Conservation (phyloP, 2,329 filamentous ascomycete species). For the Podosphaera fusca region DNA sequence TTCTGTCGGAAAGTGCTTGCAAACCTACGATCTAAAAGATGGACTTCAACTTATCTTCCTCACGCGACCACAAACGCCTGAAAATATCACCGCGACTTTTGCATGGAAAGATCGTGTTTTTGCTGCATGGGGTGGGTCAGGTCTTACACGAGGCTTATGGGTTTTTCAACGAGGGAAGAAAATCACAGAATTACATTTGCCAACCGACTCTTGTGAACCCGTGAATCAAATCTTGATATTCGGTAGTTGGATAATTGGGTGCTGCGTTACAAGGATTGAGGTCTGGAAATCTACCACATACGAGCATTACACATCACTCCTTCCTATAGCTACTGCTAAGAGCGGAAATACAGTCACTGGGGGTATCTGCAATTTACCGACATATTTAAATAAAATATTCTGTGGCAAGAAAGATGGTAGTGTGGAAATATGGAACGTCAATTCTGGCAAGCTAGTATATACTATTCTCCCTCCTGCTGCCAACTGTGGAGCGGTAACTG, state of each 20-base stretch:
- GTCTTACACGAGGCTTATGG: conserved; percentile 48
- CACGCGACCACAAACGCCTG: conserved; percentile 71
- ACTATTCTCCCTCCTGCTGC: conserved; percentile 58
- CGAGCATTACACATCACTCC: conserved; percentile 77
- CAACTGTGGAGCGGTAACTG: conserved; percentile 61
- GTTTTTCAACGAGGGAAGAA: conserved; percentile 80
- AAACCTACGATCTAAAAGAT: conserved; percentile 84
- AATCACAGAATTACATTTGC: conserved; percentile 48
- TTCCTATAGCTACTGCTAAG: conserved; percentile 28
- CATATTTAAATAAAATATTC: conserved; percentile 88
- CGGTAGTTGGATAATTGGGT: conserved; percentile 76
- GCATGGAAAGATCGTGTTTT: conserved; percentile 75
- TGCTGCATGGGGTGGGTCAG: conserved; percentile 62
- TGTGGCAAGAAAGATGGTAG: conserved; percentile 69
- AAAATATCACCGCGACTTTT: conserved; percentile 61
- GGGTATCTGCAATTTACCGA: conserved; percentile 70
- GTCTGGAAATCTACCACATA: conserved; percentile 69
- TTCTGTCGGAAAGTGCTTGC: conserved; percentile 68
- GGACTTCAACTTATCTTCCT: conserved; percentile 87
- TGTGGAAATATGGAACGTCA: conserved; percentile 95
- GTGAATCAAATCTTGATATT: conserved; percentile 62
- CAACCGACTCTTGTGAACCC: conserved; percentile 40
- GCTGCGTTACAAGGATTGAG: conserved; percentile 51
- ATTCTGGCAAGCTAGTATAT: conserved; percentile 74
- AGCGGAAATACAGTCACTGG: conserved; percentile 50